Percentiles rank a stretch among this genome's conserved stretches.
Conservation (phyloP, 345 rosid species). For the Sisymbrium irio region DNA sequence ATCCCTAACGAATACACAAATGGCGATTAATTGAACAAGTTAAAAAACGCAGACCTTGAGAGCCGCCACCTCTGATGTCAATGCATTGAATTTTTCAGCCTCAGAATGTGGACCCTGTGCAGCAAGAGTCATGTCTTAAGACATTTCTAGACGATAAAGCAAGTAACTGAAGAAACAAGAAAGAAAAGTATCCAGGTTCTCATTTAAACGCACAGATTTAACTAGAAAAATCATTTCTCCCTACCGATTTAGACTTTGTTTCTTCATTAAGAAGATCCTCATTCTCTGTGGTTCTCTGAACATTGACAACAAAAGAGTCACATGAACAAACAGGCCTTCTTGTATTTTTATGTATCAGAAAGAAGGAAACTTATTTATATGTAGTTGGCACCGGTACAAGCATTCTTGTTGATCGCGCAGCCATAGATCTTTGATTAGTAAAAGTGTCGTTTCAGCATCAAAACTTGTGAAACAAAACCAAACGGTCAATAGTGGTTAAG, state of each 20-base stretch:
- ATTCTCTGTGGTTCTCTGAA: constrained; percentile 90
- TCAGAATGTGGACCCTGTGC: too few relatives aligned
- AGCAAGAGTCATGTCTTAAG: too few relatives aligned
- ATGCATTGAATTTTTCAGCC: constrained; percentile 58
- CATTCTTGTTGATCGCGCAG: constrained; percentile 62
- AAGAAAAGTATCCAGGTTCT: background rate
- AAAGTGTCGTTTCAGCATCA: too few relatives aligned
- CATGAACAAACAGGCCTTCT: constrained; percentile 17
- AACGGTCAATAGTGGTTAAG: too few relatives aligned
- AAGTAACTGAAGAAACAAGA: constrained; percentile 22
- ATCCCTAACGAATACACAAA: too few relatives aligned
- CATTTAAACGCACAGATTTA: background rate
- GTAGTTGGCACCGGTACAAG: constrained; percentile 58
- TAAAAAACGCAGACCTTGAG: constrained; percentile 59
- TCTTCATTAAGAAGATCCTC: constrained; percentile 69
- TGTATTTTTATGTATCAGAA: constrained; percentile 9
- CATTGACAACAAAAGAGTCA: constrained; percentile 31
- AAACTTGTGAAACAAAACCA: too few relatives aligned
- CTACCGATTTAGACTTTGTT: constrained; percentile 56
- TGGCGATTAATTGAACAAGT: too few relatives aligned
- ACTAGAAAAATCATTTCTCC: constrained; percentile 12
- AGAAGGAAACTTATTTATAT: background rate
- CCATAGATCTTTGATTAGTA: constrained; percentile 39
- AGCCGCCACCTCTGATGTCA: constrained; percentile 72
- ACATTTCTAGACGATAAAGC: background rate